These are phyloP conservation scores for Trichoderma breve DNA, from an alignment of 2,329 filamentous ascomycete genomes.

Conservation along the genomic window DNA sequence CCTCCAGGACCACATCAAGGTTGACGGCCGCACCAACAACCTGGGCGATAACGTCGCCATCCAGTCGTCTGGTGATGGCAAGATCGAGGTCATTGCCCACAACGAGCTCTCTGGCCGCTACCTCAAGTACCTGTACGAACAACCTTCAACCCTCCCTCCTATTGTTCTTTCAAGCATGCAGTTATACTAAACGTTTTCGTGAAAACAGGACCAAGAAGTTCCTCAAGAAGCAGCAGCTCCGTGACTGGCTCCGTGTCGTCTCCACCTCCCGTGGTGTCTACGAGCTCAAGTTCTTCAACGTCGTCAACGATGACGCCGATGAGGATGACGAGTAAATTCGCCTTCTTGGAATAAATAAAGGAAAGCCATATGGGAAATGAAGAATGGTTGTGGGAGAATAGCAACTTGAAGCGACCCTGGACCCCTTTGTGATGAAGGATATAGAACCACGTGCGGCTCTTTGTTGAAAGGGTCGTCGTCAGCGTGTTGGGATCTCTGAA, in stretches of 20 bases:
- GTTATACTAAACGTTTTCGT: neutral
- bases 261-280: constrained; percentile 97
- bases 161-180: neutral
- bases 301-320: constrained; percentile 95
- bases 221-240: constrained; percentile 99
- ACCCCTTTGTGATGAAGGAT: neutral
- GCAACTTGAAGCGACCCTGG: neutral
- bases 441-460: constrained; percentile 4
- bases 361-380: neutral
- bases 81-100: constrained; percentile 96
- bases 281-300: constrained; percentile 99
- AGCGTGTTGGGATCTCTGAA: constrained; percentile 1
- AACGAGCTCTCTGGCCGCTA: constrained; percentile 98
- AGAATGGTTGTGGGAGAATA: neutral
- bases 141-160: constrained; percentile 37
- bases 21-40: constrained; percentile 97
- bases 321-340: constrained; percentile 92
- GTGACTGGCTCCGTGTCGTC: constrained; percentile 99
- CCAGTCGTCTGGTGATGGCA: constrained; percentile 88
- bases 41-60: constrained; percentile 91
- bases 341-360: neutral
- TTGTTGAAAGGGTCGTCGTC: neutral
- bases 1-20: constrained; percentile 99
- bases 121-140: constrained; percentile 97
- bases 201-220: constrained; percentile 93